Conservation (phyloP, 805 yeast genomes). For the Starmerella vaccinii region DNA sequence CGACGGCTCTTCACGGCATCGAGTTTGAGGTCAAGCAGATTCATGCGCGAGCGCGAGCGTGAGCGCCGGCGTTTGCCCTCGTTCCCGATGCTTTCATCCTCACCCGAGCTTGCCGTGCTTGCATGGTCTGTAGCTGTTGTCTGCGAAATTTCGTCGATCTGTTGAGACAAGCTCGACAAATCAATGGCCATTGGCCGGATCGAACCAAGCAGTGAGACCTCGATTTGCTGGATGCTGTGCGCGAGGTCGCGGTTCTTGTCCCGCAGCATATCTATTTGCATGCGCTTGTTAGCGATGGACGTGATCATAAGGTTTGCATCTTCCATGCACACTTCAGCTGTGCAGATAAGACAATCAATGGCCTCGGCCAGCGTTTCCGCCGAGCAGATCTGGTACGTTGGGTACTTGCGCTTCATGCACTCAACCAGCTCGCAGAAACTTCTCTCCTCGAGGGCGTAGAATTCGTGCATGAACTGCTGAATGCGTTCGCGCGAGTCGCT, state of each 20-base stretch:
- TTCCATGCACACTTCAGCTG: constrained; percentile 6
- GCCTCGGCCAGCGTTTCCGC: constrained; percentile 5
- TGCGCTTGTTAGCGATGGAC: not conserved
- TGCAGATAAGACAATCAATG: constrained; percentile 1
- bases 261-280: not conserved
- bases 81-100: no score
- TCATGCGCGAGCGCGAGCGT: no score
- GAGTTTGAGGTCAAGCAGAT: no score
- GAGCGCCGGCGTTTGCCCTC: no score
- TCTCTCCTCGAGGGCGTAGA: not conserved
- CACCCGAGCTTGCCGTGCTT: no score
- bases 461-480: not conserved
- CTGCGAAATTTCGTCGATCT: no score
- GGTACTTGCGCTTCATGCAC: not conserved
- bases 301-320: not conserved
- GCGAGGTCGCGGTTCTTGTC: not conserved
- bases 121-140: no score
- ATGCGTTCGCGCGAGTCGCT: not conserved
- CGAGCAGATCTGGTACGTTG: not conserved
- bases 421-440: not conserved
- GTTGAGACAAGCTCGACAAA: no score
- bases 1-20: no score
- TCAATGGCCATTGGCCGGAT: no score
- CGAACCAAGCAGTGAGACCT: not conserved
- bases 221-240: not conserved